Evolutionary conservation across 1,139 yeast genomes (phyloP), one percentile per base, ranked within the genome.

Genomic region (Suhomyces guaymorum): DNA sequence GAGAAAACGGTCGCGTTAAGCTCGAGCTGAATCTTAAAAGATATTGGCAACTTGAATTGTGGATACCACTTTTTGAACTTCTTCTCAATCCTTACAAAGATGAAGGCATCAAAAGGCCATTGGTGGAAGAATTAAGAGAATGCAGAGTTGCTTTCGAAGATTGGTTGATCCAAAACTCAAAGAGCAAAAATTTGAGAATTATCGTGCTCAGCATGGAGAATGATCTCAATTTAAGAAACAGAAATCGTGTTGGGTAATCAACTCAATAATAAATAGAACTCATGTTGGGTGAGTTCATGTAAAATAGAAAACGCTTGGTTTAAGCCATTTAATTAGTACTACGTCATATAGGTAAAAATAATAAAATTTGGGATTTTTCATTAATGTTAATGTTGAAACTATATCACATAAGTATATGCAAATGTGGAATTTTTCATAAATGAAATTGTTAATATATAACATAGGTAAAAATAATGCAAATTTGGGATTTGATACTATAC

Each of bases 11-110:
- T 1, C 51, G 48, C 3, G 56, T 70, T 33, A 59, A 56, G 13
- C 50, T 84, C 15, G 52, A 61, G 9, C 64, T 66, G 17, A 54
- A 75, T 0, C 63, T 86, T 22, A 86, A 83, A 54, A 60, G 95
- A 34, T 86, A 85, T 51, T 86, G 96, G 96, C 85, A 84, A 47
- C 66, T 61, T 26, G 79, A 76, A 2, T 44, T 86, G 4, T 90
- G 97, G 97, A 59, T 51, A 5, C 78, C 78, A 3, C 57, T 89
- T 17, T 87, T 89, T 54, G 76, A 78, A 26, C 43, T 73, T 2
- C 59, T 89, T 31, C 62, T 89, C 27, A 88, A 89, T 47, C 80
- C 95, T 1, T 65, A 63, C 40, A 44, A 44, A 9, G 30, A 38
- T 8, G 44, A 41, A 3, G 11, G 17, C 3, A 19, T 11, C 20